A percentile compares a stretch with the other conserved stretches of the same genome.
These are phyloP conservation scores for Neocucurbitaria cava DNA, from an alignment of 2,329 filamentous ascomycete species.

Conservation along the genomic window DNA sequence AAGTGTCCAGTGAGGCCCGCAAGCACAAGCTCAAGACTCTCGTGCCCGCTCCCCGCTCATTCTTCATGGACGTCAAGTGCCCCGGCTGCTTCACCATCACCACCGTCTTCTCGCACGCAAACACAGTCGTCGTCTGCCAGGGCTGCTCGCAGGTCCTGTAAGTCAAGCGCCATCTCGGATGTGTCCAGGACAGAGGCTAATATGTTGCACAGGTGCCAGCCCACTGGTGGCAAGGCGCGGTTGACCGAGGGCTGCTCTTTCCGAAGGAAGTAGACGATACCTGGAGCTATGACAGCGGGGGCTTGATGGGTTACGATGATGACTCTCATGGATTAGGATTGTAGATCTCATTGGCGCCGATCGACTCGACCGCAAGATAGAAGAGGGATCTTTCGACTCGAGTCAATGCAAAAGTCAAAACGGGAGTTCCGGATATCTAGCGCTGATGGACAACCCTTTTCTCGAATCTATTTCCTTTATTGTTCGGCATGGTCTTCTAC, in stretches of 20 bases:
- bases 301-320: constrained; percentile 47
- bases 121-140: constrained; percentile 99
- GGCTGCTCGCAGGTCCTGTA: constrained; percentile 96
- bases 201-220: constrained; percentile 72
- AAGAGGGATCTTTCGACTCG: constrained; percentile 53
- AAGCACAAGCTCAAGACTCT: constrained; percentile 99
- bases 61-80: constrained; percentile 99
- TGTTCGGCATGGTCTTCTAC: constrained; percentile 48
- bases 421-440: constrained; percentile 55
- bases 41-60: constrained; percentile 94
- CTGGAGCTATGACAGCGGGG: constrained; percentile 33
- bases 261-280: constrained; percentile 92
- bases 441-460: constrained; percentile 50
- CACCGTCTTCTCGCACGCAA: constrained; percentile 99
- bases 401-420: constrained; percentile 52
- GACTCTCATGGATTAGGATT: constrained; percentile 47
- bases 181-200: constrained; percentile 30
- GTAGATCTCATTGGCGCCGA: constrained; percentile 51
- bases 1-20: constrained; percentile 74
- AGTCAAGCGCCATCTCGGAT: constrained; percentile 22
- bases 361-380: constrained; percentile 53
- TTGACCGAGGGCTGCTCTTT: constrained; percentile 99
- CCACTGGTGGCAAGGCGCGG: constrained; percentile 98
- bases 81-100: constrained; percentile 99
- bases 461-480: constrained; percentile 47